phyloP scores from a whole-genome alignment of 1,284 basidiomycete species.

The Phlebopus sp. region DNA sequence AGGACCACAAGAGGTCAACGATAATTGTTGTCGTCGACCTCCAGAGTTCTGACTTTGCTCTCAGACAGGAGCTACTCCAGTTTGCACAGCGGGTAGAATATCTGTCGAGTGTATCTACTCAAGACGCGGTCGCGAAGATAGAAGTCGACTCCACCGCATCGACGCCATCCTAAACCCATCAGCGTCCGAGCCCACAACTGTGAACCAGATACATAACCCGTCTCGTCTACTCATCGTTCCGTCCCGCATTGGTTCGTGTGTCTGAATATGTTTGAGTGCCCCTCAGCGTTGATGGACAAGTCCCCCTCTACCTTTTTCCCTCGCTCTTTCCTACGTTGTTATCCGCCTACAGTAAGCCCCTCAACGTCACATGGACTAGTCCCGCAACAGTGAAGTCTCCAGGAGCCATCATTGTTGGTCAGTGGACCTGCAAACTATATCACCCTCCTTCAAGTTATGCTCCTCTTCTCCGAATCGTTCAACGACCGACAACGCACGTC shows the following conservation, averaged over 20 bases:
- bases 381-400: neutral
- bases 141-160: conserved; percentile 58
- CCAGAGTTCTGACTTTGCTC: neutral
- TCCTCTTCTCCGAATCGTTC: neutral
- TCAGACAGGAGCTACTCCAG: conserved; percentile 39
- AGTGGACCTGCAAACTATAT: conserved; percentile 1
- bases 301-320: too few relatives aligned
- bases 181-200: neutral
- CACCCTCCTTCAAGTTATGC: conserved; percentile 2
- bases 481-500: neutral
- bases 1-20: conserved; percentile 45
- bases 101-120: conserved; percentile 14
- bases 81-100: conserved; percentile 36
- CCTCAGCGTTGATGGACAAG: neutral
- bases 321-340: neutral
- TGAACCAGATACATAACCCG: neutral
- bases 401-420: neutral
- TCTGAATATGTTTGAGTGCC: neutral
- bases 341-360: neutral
- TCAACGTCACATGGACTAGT: conserved; percentile 3
- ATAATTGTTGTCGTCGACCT: neutral
- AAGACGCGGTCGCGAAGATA: conserved; percentile 33
- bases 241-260: neutral
- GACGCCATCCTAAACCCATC: conserved; percentile 31
- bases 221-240: neutral